Evolutionary conservation across 1,139 yeast genomes (phyloP), one percentile per base, ranked within the genome.

Genomic region (Saccharomycopsis hybrid): DNA sequence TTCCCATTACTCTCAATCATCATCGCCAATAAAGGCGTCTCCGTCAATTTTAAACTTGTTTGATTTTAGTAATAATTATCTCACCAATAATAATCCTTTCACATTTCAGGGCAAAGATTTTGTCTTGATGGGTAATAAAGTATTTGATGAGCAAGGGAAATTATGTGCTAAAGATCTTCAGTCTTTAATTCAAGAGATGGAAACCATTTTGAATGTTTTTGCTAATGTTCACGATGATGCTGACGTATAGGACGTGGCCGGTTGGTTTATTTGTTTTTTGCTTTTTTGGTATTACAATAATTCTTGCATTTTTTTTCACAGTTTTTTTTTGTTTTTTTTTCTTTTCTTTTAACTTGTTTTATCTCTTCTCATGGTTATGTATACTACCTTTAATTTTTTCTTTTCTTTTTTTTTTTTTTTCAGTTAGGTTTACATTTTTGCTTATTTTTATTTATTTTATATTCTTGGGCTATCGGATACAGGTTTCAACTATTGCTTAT

Each of bases 81-180:
- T 46, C 5, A 49, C 50, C 27, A 48, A 43, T 24, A 46, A 43
- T 24, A 49, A 47, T 28, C 49, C 47, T 4, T 51, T 51, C 38
- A 33, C n/a, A 3, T 52, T 52, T 32, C 49, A 52, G 32, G 52
- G 46, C 8, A 49, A 33, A 37, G 44, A 44, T 31, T 52, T 47
- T 41, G 41, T 38, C 13, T 35, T 52, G 4, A 18, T 33, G 5
- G 48, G 48, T 11, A 45, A 44, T 13, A 43, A 44, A 36, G n/a
- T 52, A 2, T 30, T 46, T 3, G 50, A 47, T 38, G 51, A 46
- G 36, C 39, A 46, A n/a, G 50, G 50, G 18, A 35, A 41, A 29
- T 37, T 51, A 31, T 25, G 39, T 32, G 7, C 30, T 3, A 46
- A 33, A 36, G 24, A 25, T 11, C 13, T 44, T 11, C 18, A 9